Percentiles rank a stretch among this genome's conserved stretches.
phyloP scores from a whole-genome alignment of 2,329 filamentous ascomycete species.

The Fusarium ramigenum region DNA sequence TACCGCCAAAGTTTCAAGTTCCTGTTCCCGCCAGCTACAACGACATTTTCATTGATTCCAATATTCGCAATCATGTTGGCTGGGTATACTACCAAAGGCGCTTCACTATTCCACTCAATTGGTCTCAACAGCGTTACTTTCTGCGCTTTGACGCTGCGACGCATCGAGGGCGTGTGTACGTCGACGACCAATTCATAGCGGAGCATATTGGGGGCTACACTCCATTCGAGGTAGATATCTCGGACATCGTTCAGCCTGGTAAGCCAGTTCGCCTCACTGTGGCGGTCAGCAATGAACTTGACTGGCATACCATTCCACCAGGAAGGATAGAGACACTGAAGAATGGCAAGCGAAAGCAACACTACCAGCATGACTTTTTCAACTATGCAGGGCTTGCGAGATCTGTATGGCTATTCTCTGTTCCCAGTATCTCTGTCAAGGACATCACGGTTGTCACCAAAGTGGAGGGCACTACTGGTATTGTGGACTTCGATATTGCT shows the following conservation, averaged over 20 bases:
- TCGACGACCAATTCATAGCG: background rate
- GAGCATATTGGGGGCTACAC: background rate
- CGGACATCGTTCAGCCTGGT: background rate
- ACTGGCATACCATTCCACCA: background rate
- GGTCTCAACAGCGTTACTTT: background rate
- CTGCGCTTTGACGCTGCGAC: background rate
- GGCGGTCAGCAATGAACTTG: background rate
- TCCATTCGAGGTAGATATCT: background rate
- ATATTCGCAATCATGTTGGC: background rate
- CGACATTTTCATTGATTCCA: background rate
- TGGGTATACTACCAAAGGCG: background rate
- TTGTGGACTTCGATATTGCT: background rate
- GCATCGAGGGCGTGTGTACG: background rate
- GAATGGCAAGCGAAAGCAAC: background rate
- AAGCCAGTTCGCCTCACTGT: background rate
- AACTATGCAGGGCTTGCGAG: background rate
- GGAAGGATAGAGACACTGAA: background rate
- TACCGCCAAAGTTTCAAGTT: background rate
- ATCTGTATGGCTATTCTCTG: background rate
- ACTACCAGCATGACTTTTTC: background rate
- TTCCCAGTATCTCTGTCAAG: background rate
- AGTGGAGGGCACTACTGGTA: background rate
- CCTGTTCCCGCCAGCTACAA: background rate
- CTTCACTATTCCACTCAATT: background rate
- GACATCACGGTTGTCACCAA: background rate